Percentiles rank a stretch among this genome's conserved stretches.
These are phyloP conservation scores for Trichophaea hybrida DNA, from an alignment of 2,329 filamentous ascomycete species.

Conservation along the genomic window DNA sequence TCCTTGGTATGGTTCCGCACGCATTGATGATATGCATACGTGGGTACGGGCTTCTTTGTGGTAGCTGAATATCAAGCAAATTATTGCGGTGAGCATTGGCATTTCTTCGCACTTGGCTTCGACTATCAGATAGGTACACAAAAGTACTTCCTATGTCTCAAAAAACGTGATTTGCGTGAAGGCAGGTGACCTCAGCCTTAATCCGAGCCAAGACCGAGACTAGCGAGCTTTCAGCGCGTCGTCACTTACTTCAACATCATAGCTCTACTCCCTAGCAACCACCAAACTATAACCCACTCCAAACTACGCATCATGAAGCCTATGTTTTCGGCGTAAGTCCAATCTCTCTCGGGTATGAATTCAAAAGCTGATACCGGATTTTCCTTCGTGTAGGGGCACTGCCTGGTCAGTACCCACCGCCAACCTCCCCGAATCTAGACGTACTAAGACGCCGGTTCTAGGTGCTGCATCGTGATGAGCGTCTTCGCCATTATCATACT, in stretches of 20 bases:
- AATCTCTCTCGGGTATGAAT: not conserved
- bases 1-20: no score
- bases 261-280: not conserved
- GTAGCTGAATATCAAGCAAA: no score
- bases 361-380: not conserved
- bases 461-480: conserved; percentile 54
- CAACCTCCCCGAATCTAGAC: no score
- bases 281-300: not conserved
- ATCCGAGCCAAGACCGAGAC: not conserved
- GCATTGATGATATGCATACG: not conserved
- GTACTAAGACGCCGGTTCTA: no score
- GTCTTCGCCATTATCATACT: conserved; percentile 52
- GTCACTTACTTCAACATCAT: not conserved
- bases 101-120: no score
- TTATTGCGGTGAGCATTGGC: no score
- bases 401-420: conserved; percentile 6
- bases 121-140: no score
- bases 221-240: not conserved
- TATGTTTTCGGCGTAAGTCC: conserved; percentile 21
- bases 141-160: no score
- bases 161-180: not conserved
- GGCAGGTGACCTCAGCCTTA: no score
- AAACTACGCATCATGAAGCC: conserved; percentile 16
- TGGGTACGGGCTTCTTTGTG: no score
- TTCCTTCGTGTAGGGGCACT: conserved; percentile 8